phyloP scores from a whole-genome alignment of 768 basidiomycete genomes.

The Jaapia argillacea region DNA sequence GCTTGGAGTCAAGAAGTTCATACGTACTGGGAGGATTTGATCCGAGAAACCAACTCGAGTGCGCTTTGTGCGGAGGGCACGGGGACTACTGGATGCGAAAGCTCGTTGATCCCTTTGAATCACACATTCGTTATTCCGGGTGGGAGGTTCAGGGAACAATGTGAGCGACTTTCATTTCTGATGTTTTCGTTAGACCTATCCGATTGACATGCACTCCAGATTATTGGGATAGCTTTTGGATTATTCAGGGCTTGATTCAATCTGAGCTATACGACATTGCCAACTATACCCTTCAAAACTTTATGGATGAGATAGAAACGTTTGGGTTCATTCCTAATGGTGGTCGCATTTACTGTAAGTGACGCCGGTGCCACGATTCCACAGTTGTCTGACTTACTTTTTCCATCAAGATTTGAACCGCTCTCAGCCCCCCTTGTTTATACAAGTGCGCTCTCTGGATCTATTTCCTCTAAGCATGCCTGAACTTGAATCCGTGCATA shows the following conservation, averaged over 20 bases:
- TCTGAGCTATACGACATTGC: constrained; percentile 66
- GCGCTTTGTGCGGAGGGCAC: constrained; percentile 43
- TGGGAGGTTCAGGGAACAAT: constrained; percentile 77
- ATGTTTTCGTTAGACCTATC: background rate
- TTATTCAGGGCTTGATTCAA: constrained; percentile 76
- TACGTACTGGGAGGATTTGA: constrained; percentile 75
- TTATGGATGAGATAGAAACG: constrained; percentile 83
- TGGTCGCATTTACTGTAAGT: constrained; percentile 77
- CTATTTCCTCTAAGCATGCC: background rate
- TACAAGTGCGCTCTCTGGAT: constrained; percentile 52
- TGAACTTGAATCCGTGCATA: constrained; percentile 16
- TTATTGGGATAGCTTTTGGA: constrained; percentile 77
- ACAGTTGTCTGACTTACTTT: background rate
- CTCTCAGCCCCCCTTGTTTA: constrained; percentile 89
- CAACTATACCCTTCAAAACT: constrained; percentile 78
- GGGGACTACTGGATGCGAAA: constrained; percentile 52
- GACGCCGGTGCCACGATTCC: too few relatives aligned
- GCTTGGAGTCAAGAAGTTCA: constrained; percentile 77
- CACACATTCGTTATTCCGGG: constrained; percentile 90
- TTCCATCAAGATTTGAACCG: constrained; percentile 69
- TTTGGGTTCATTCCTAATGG: constrained; percentile 95
- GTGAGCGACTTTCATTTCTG: constrained; percentile 26
- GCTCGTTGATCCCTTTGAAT: constrained; percentile 82
- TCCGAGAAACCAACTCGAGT: constrained; percentile 63
- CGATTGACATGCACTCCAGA: constrained; percentile 17